Conservation (phyloP, 495 filamentous ascomycete species). For the Penicillium taxi region DNA sequence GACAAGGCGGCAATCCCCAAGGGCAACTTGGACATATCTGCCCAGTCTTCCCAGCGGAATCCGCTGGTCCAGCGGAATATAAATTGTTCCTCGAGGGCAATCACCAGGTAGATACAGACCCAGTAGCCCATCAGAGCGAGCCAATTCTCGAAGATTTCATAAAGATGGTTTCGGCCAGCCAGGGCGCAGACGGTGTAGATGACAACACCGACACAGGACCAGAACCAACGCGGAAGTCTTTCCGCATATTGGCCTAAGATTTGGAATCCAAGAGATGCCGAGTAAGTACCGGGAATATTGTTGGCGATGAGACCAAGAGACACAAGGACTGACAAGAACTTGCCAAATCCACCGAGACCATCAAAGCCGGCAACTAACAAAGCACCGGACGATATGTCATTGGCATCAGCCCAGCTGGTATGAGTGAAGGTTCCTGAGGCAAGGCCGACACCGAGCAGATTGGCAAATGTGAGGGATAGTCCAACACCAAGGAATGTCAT, state of each 20-base stretch:
- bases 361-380: constrained; percentile 52
- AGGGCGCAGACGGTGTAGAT: constrained; percentile 50
- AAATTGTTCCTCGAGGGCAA: constrained; percentile 45
- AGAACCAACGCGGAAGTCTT: constrained; percentile 42
- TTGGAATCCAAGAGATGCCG: constrained; percentile 51
- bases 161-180: constrained; percentile 44
- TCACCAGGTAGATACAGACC: constrained; percentile 46
- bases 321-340: constrained; percentile 55
- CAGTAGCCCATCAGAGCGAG: constrained; percentile 55
- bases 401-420: constrained; percentile 43
- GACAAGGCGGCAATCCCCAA: constrained; percentile 49
- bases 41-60: constrained; percentile 53
- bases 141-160: constrained; percentile 51
- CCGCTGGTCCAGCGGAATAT: constrained; percentile 40
- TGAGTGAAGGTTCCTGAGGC: constrained; percentile 48
- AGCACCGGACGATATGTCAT: constrained; percentile 48
- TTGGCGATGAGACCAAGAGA: constrained; percentile 59
- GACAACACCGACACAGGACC: constrained; percentile 41
- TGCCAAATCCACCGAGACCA: constrained; percentile 53
- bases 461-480: constrained; percentile 45
- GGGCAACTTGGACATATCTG: constrained; percentile 43
- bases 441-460: constrained; percentile 58
- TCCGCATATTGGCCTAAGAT: constrained; percentile 41
- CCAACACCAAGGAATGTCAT: constrained; percentile 40
- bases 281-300: constrained; percentile 55